Percentiles rank a stretch among this genome's conserved stretches.
Evolutionary conservation across 1,139 yeast genomes (phyloP).

Genomic region (Nakaseomyces uthaithaninus): DNA sequence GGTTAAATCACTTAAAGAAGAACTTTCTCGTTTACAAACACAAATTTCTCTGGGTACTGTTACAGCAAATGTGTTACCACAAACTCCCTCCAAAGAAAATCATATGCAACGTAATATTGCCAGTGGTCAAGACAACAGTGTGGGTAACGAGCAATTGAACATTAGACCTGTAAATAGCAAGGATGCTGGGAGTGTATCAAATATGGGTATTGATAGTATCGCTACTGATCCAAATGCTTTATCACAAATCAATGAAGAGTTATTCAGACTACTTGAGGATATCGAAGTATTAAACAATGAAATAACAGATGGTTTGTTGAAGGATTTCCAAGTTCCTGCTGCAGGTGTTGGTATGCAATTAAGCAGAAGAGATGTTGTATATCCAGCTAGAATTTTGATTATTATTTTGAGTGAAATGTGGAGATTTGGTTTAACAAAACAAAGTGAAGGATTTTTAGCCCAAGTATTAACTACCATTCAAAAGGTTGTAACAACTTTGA

Average conservation of each 20-base stretch:
- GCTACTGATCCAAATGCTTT: slow-evolving; percentile 43
- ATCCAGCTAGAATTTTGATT: slow-evolving; percentile 93
- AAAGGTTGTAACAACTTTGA: slow-evolving; percentile 57
- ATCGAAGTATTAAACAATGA: slow-evolving; percentile 74
- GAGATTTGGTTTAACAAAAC: slow-evolving; percentile 90
- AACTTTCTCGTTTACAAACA: slow-evolving; percentile 43
- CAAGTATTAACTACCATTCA: slow-evolving; percentile 86
- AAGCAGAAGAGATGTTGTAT: slow-evolving; percentile 82
- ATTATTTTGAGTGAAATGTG: slow-evolving; percentile 95
- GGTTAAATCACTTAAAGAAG: slow-evolving; percentile 61
- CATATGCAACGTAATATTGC: slow-evolving; percentile 6
- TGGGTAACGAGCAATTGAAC: slow-evolving; percentile 9
- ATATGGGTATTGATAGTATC: slow-evolving; percentile 38
- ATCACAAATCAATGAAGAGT: slow-evolving; percentile 55
- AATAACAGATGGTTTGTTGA: slow-evolving; percentile 78
- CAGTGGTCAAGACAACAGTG: neutral
- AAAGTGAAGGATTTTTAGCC: slow-evolving; percentile 85
- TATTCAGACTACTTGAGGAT: slow-evolving; percentile 67
- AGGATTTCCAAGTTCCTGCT: slow-evolving; percentile 85
- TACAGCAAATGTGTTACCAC: slow-evolving; percentile 20
- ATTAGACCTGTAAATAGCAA: slow-evolving; percentile 13
- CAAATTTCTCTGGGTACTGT: slow-evolving; percentile 34
- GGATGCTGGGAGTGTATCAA: slow-evolving; percentile 12
- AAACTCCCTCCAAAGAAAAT: slow-evolving; percentile 20
- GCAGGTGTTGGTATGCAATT: slow-evolving; percentile 74